Base-by-base conservation (phyloP, 2,329 filamentous ascomycete genomes). In the Pseudogymnoascus sp. region DNA sequence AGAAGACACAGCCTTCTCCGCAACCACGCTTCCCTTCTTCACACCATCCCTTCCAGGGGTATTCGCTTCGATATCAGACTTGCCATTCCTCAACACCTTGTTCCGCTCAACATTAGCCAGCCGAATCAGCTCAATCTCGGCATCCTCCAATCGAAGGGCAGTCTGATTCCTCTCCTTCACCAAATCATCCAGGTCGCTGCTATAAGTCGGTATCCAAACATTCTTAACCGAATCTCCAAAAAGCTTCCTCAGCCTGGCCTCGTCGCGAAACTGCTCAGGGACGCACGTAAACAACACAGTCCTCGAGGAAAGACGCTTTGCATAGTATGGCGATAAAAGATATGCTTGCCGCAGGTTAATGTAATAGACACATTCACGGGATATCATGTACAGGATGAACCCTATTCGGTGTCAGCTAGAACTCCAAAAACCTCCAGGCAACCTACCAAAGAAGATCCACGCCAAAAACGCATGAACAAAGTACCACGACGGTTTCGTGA, bases 291-390 rank as follows among this genome's bases (percentile, higher is more conserved):
- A 89, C 4, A 89, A 78, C 1, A 89, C 86, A 1, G 85, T 88
- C 36, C 85, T 82, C 5, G 86, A 88, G 5, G 87, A 89, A 23
- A 89, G 78, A 26, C 86, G 83, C 67, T 80, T 83, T 47, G 86
- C 81, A 70, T 88, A 87, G 28, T 84, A 76, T n/a, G 85, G 86
- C 4, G 85, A 86, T 63, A 87, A 76, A 28, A 86, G 80, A 74
- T 88, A 89, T 0, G 86, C 87, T 75, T 89, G 87, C 63, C 86
- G 83, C 62, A 89, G 73, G 67, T 87, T 88, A 75, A 89, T 87
- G 70, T 85, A 87, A 78, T 82, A 89, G 62, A 89, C 81, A 69
- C 80, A 81, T 73, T 89, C 87, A 60, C 87, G 78, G 17, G 85
- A 86, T 59, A 89, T 80, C 70, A 85, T 84, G 73, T 84, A 87